Base-by-base conservation (phyloP, 2,329 filamentous ascomycete genomes). In the Talaromyces sp. region DNA sequence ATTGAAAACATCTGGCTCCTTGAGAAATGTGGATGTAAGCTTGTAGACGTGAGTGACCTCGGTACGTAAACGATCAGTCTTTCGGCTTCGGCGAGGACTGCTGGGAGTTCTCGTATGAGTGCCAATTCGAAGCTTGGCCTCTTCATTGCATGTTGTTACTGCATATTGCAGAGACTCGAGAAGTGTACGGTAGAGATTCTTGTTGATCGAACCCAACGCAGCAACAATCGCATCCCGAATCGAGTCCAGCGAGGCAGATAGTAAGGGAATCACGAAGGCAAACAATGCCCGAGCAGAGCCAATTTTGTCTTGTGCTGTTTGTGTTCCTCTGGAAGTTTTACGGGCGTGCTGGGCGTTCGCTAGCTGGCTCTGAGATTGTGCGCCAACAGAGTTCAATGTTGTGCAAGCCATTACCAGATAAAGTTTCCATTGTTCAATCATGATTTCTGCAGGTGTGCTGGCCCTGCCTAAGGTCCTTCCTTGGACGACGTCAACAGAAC, bases 351-450 rank as follows among this genome's bases (percentile, higher is more conserved):
- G 89, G 41, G 82, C 82, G 63, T 83, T 83, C 12, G 81, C 79
- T 31, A 87, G 80, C 59, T 86, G 84, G 24, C 81, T 81, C 62
- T 83, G 80, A 35, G 80, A 81, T 59, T 85, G 80, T 21, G 80
- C 85, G 10, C 91, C 91, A 10, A 91, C 85, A 65, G 94, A 94
- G 41, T 90, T 92, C 60, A 99, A 81, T 0, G 94, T 97, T 10
- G 93, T 96, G 75, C 95, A 99, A 10, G 93, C 94, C 77, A 99
- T 97, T 59, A 97, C 92, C 27, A 99, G 82, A 72, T 97, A 97
- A 2, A 97, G 80, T 75, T 97, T 97, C 93, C 93, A 99, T 72
- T 99, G 94, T 74, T 97, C 95, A 61, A 99, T 86, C 60, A 97
- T 82, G 24, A 96, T 86, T 67, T 96, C 92, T 0, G 92, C 90